phyloP scores from a whole-genome alignment of 306 rosid species.

The Vigna trinervia region DNA sequence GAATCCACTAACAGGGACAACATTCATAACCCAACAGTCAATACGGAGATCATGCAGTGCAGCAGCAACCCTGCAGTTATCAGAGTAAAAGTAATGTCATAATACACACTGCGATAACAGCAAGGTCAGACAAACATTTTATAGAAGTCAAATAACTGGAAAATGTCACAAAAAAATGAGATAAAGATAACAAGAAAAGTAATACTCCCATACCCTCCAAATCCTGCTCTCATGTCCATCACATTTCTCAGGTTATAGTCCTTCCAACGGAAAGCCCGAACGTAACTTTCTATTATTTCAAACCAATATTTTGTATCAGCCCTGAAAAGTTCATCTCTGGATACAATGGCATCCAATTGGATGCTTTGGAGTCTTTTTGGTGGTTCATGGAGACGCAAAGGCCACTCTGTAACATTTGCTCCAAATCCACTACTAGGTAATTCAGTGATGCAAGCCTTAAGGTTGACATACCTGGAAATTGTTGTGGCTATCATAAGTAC shows the following conservation, averaged over 20 bases:
- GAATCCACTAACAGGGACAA: slow-evolving; percentile 78
- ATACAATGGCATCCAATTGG: slow-evolving; percentile 71
- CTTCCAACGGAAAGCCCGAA: slow-evolving; percentile 70
- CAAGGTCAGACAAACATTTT: slow-evolving; percentile 32
- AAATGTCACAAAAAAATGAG: background rate
- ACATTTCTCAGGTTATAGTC: slow-evolving; percentile 70
- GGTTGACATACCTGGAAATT: slow-evolving; percentile 66
- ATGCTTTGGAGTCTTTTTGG: slow-evolving; percentile 89
- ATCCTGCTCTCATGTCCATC: slow-evolving; percentile 92
- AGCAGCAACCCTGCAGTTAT: slow-evolving; percentile 79
- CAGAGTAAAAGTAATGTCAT: slow-evolving; percentile 44
- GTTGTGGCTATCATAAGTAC: slow-evolving; percentile 13
- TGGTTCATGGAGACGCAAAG: slow-evolving; percentile 73
- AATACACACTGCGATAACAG: background rate
- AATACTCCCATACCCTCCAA: slow-evolving; percentile 74
- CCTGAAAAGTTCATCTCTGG: slow-evolving; percentile 75
- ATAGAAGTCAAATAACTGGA: background rate
- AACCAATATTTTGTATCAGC: slow-evolving; percentile 90
- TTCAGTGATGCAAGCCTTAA: slow-evolving; percentile 74
- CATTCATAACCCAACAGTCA: slow-evolving; percentile 89
- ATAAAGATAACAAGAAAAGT: background rate
- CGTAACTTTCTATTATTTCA: slow-evolving; percentile 72
- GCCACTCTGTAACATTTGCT: slow-evolving; percentile 75
- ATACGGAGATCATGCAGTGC: slow-evolving; percentile 61
- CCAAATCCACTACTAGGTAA: slow-evolving; percentile 74